These are phyloP conservation scores for Myxozyma neotropica DNA, from an alignment of 805 yeast genomes.

Conservation along the genomic window DNA sequence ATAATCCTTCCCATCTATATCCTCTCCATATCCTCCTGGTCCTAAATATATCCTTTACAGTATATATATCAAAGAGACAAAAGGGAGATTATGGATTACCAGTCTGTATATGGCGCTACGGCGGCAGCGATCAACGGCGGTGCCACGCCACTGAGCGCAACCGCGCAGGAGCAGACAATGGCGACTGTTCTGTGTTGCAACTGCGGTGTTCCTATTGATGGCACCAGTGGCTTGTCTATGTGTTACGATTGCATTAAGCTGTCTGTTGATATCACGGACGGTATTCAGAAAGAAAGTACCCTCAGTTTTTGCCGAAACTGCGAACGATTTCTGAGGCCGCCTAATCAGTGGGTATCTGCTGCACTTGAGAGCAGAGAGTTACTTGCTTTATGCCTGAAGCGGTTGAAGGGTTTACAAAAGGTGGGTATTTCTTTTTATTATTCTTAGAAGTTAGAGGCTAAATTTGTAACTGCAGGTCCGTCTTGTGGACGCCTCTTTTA, in stretches of 20 bases:
- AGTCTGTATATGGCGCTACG: constrained; percentile 26
- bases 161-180: constrained; percentile 17
- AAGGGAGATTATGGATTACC: constrained; percentile 16
- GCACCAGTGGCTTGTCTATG: constrained; percentile 77
- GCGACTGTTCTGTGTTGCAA: constrained; percentile 96
- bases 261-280: constrained; percentile 91
- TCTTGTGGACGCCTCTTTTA: constrained; percentile 87
- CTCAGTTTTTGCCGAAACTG: constrained; percentile 95
- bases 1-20: constrained; percentile 3
- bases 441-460: too few species aligned
- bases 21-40: too few species aligned
- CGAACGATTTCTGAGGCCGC: constrained; percentile 94
- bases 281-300: constrained; percentile 84
- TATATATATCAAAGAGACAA: not conserved
- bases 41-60: too few species aligned
- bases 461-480: constrained; percentile 61
- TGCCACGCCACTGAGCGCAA: constrained; percentile 23
- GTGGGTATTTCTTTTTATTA: too few species aligned
- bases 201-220: constrained; percentile 99
- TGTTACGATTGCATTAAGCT: constrained; percentile 96
- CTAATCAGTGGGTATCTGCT: constrained; percentile 88
- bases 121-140: constrained; percentile 32
- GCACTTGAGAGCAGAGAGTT: constrained; percentile 91
- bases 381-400: constrained; percentile 83
- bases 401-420: constrained; percentile 83